These are phyloP conservation scores for Lenzites betulinus DNA, from an alignment of 768 basidiomycete species.

Conservation along the genomic window DNA sequence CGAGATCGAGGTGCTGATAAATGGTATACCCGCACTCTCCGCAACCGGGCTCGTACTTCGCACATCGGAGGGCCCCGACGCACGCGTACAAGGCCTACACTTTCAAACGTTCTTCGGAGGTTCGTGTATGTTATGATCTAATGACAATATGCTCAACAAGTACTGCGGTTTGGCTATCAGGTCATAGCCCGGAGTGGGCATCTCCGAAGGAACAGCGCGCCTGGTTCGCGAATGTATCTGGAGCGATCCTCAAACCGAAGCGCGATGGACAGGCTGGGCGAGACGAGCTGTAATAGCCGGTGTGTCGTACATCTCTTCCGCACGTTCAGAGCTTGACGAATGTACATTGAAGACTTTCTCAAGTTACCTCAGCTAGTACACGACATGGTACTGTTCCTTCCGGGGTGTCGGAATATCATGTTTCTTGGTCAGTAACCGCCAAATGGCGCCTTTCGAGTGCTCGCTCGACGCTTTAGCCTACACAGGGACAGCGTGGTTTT, in stretches of 20 bases:
- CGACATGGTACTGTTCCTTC: no score
- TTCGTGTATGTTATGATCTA: constrained; percentile 27
- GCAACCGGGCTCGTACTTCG: constrained; percentile 52
- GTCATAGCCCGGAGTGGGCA: constrained; percentile 60
- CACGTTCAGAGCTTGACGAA: no score
- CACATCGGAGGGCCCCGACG: constrained; percentile 32
- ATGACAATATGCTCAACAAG: not conserved
- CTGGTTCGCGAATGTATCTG: constrained; percentile 62
- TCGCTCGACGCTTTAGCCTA: no score
- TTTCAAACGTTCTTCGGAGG: constrained; percentile 83
- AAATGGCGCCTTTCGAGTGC: no score
- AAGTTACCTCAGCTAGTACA: no score
- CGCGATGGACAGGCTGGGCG: not conserved
- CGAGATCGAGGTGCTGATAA: constrained; percentile 65
- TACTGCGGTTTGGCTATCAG: constrained; percentile 40
- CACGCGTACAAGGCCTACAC: constrained; percentile 66
- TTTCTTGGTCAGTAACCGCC: no score
- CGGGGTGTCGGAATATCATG: no score
- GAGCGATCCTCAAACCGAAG: constrained; percentile 34
- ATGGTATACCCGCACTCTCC: constrained; percentile 59
- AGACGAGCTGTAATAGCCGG: constrained; percentile 6
- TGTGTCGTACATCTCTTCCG: not conserved
- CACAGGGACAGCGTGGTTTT: no score
- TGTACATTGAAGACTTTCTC: no score
- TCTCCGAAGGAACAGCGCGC: constrained; percentile 58